A percentile compares a stretch with the other conserved stretches of the same genome.
phyloP scores from a whole-genome alignment of 2,329 filamentous ascomycete species.

The Albifimbria verrucaria region DNA sequence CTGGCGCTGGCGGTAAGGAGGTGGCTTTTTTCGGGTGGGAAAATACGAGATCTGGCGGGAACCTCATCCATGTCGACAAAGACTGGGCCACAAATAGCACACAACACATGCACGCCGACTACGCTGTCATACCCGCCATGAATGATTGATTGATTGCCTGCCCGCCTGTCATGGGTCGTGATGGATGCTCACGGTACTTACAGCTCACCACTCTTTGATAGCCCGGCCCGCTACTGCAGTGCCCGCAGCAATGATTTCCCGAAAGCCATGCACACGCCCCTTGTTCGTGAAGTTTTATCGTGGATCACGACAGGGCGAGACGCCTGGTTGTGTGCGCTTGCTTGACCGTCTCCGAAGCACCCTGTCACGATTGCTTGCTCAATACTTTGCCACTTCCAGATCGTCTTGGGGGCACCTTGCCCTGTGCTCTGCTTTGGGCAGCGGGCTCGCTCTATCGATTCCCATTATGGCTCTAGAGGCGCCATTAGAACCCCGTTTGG shows the following conservation, averaged over 20 bases:
- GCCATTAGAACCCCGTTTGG: too few species aligned
- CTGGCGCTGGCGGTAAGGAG: not conserved
- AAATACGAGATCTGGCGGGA: not conserved
- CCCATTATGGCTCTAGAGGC: not conserved
- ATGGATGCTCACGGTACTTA: too few species aligned
- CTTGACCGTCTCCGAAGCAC: not conserved
- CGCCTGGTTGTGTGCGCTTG: not conserved
- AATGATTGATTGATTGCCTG: not conserved
- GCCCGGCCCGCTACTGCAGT: not conserved
- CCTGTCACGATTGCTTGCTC: not conserved
- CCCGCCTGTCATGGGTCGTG: too few species aligned
- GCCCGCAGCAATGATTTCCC: not conserved
- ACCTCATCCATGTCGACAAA: not conserved
- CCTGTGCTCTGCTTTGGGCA: not conserved
- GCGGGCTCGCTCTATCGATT: not conserved
- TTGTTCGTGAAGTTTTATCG: too few species aligned
- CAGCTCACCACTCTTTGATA: not conserved
- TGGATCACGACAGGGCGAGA: not conserved
- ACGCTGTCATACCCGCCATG: not conserved
- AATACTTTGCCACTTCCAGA: not conserved
- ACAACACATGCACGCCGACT: not conserved
- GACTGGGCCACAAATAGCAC: too few species aligned
- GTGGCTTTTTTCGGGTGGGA: not conserved
- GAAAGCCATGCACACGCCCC: not conserved
- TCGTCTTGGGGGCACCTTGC: too few species aligned